Conservation (phyloP, 371 early-diverging fungal species). For the Lichtheimia corymbifera region DNA sequence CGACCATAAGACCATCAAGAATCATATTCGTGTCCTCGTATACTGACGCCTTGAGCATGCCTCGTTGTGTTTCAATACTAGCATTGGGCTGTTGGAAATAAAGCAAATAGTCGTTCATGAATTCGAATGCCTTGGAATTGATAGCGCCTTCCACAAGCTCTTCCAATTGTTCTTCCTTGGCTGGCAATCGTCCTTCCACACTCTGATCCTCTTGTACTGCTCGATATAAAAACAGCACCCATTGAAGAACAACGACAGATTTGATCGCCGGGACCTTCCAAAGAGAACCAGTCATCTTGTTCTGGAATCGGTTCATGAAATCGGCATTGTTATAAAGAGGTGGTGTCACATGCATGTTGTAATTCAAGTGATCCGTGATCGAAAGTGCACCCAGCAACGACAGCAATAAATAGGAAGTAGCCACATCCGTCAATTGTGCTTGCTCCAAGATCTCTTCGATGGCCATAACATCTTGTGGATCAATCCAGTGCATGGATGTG, state of each 20-base stretch:
- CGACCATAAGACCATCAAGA: slow-evolving; percentile 18
- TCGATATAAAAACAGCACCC: slow-evolving; percentile 60
- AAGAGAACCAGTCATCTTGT: slow-evolving; percentile 27
- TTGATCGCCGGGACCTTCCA: slow-evolving; percentile 64
- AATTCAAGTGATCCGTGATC: slow-evolving; percentile 25
- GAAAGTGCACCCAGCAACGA: slow-evolving; percentile 62
- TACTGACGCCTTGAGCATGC: slow-evolving; percentile 12
- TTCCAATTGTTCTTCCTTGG: slow-evolving; percentile 61
- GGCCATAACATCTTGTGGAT: slow-evolving; percentile 45
- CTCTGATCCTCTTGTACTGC: slow-evolving; percentile 42
- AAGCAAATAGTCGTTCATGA: slow-evolving; percentile 68
- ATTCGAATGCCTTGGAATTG: slow-evolving; percentile 60
- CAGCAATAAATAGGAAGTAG: slow-evolving; percentile 53
- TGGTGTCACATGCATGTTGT: slow-evolving; percentile 19
- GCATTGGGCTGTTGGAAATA: slow-evolving; percentile 53
- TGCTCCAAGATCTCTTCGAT: slow-evolving; percentile 58
- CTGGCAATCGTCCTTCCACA: slow-evolving; percentile 47
- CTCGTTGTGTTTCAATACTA: slow-evolving; percentile 31
- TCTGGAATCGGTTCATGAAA: slow-evolving; percentile 28
- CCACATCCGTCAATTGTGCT: slow-evolving; percentile 53
- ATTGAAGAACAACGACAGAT: slow-evolving; percentile 69
- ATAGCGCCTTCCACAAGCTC: slow-evolving; percentile 61
- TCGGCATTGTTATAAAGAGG: slow-evolving; percentile 12
- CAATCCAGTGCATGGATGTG: slow-evolving; percentile 52
- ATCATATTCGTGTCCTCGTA: slow-evolving; percentile 15